Evolutionary conservation across 371 early-diverging fungal genomes (phyloP).

Genomic region (Cokeromyces recurvatus): DNA sequence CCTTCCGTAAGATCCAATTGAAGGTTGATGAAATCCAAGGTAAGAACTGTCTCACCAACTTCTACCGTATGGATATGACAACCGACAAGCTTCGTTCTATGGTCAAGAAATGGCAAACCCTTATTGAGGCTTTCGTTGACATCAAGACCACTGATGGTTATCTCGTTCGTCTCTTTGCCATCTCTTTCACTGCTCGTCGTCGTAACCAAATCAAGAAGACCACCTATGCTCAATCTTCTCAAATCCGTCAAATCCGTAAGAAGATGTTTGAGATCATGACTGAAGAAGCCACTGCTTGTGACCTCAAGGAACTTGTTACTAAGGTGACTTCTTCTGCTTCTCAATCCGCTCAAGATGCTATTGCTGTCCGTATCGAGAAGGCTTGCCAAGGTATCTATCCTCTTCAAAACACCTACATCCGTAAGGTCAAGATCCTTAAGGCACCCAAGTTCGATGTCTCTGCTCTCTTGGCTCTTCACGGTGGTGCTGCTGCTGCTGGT

Average conservation of each 20-base stretch:
- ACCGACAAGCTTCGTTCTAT: constrained; percentile 99
- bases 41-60: constrained; percentile 98
- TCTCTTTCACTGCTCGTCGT: constrained; percentile 98
- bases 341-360: constrained; percentile 59
- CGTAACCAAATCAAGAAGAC: constrained; percentile 97
- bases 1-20: constrained; percentile 99
- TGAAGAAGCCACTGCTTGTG: constrained; percentile 85
- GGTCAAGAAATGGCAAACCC: constrained; percentile 99
- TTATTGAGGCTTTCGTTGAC: constrained; percentile 98
- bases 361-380: constrained; percentile 98
- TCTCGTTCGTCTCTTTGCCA: constrained; percentile 96
- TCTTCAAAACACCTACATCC: constrained; percentile 95
- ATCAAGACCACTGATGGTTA: constrained; percentile 99
- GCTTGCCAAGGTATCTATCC: constrained; percentile 97
- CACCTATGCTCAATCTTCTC: constrained; percentile 96
- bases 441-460: constrained; percentile 92
- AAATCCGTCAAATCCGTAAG: constrained; percentile 99
- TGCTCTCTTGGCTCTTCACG: constrained; percentile 96
- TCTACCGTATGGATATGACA: constrained; percentile 99
- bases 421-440: constrained; percentile 99
- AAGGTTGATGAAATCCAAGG: constrained; percentile 98
- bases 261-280: constrained; percentile 99
- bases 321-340: constrained; percentile 82
- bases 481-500: constrained; percentile 72
- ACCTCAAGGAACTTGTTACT: constrained; percentile 95